Percentiles rank a stretch among this genome's conserved stretches.
phyloP scores from a whole-genome alignment of 495 filamentous ascomycete species.

The Xylaria curta region DNA sequence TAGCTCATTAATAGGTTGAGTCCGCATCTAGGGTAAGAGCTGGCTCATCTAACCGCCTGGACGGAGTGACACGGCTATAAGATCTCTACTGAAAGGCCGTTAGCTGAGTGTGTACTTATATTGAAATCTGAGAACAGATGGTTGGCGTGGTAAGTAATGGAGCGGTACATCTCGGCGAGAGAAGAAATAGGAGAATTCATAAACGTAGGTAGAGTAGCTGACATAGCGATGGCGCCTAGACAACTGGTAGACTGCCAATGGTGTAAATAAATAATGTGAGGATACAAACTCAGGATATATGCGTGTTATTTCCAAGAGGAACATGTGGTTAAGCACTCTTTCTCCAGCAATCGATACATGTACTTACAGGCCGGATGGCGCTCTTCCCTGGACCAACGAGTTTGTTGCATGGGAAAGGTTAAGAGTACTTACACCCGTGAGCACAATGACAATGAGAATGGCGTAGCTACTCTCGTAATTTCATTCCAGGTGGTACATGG shows the following conservation, averaged over 20 bases:
- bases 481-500: neutral
- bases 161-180: neutral
- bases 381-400: neutral
- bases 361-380: neutral
- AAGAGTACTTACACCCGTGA: neutral
- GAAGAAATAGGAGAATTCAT: neutral
- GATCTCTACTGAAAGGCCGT: neutral
- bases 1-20: slow-evolving; percentile 2
- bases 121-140: neutral
- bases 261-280: neutral
- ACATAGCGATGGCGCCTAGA: neutral
- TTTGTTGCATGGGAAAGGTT: neutral
- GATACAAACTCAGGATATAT: neutral
- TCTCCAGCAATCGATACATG: neutral
- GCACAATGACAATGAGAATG: neutral
- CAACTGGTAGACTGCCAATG: neutral
- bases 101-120: neutral
- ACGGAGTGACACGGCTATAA: neutral
- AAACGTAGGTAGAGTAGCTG: neutral
- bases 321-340: neutral
- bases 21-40: neutral
- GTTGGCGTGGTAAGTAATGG: neutral
- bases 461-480: neutral
- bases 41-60: neutral
- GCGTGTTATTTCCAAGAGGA: neutral